Percentiles rank a stretch among this genome's conserved stretches.
phyloP scores from a whole-genome alignment of 208 protist genomes.

The Crithidia mellificae region DNA sequence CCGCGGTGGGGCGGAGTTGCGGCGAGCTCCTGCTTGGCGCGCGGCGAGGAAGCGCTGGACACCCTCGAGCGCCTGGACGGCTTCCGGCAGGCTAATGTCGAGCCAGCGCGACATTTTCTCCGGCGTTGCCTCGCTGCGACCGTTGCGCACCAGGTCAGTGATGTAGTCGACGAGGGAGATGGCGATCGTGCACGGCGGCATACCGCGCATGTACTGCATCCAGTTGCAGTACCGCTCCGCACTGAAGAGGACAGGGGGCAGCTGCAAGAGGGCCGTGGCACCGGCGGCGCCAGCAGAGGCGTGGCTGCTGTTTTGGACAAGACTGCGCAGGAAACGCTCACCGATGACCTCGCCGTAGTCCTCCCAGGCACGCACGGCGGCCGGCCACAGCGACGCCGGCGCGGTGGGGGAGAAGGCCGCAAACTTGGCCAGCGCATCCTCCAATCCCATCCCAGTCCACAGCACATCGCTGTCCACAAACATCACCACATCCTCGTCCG shows the following conservation, averaged over 20 bases:
- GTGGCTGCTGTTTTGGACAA: neutral
- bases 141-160: constrained; percentile 13
- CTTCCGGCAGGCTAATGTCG: neutral
- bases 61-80: neutral
- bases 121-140: neutral
- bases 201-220: constrained; percentile 1
- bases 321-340: constrained; percentile 17
- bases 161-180: constrained; percentile 17
- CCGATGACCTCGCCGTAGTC: constrained; percentile 35
- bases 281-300: too few relatives aligned
- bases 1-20: neutral
- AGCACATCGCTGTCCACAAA: constrained; percentile 36
- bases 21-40: neutral
- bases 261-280: constrained; percentile 18
- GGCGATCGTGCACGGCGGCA: constrained; percentile 3
- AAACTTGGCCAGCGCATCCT: constrained; percentile 38
- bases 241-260: constrained; percentile 36
- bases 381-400: constrained; percentile 32
- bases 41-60: neutral
- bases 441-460: constrained; percentile 35
- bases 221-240: constrained; percentile 32
- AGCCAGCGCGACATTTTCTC: neutral
- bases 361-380: constrained; percentile 45
- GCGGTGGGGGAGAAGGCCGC: constrained; percentile 23
- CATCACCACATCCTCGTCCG: constrained; percentile 40